phyloP scores from a whole-genome alignment of 306 rosid species.

The Cicer pinnatifidum region DNA sequence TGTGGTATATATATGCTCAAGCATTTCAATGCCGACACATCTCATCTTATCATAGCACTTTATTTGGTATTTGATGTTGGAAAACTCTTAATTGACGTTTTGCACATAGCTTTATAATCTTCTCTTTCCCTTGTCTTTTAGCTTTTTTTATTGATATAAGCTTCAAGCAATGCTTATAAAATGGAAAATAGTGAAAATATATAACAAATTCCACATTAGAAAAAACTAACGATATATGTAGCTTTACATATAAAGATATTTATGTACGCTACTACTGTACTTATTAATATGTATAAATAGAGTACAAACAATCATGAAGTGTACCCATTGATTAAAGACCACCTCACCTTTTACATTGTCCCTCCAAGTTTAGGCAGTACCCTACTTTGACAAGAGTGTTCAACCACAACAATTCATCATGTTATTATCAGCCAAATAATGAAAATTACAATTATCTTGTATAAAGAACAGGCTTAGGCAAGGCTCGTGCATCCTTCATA shows the following conservation, averaged over 20 bases:
- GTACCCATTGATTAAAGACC: constrained; percentile 26
- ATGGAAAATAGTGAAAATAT: background rate
- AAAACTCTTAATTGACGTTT: background rate
- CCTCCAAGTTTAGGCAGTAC: constrained; percentile 21
- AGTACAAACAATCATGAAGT: background rate
- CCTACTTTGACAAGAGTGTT: constrained; percentile 43
- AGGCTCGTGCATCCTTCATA: constrained; percentile 31
- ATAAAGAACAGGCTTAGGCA: constrained; percentile 35
- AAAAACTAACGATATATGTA: background rate
- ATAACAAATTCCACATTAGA: background rate
- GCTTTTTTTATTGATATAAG: background rate
- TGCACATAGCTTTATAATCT: background rate
- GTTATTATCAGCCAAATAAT: background rate
- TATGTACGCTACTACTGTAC: no score
- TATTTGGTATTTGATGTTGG: constrained; percentile 2
- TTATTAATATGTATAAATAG: no score
- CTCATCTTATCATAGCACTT: constrained; percentile 18
- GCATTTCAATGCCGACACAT: constrained; percentile 37
- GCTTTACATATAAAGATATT: background rate
- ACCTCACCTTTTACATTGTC: constrained; percentile 11
- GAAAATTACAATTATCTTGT: background rate
- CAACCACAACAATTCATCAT: constrained; percentile 33
- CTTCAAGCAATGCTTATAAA: background rate
- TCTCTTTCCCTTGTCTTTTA: background rate
- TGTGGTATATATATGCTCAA: background rate